Conservation (phyloP, 345 rosid genomes). For the Alliaria petiolata region DNA sequence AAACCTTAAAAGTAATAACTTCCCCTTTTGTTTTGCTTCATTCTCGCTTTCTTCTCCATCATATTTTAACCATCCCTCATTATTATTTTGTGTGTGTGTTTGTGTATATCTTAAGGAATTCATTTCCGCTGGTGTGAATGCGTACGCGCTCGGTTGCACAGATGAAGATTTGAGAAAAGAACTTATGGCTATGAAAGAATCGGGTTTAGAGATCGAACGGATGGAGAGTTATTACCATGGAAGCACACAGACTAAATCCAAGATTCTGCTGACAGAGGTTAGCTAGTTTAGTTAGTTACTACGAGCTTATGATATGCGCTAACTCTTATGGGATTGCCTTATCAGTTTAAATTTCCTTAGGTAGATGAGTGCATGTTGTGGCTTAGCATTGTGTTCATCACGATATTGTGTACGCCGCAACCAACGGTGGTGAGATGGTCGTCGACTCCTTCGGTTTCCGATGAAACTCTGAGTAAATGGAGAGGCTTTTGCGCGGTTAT, state of each 20-base stretch:
- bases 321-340: neutral
- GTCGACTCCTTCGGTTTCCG: conserved; percentile 59
- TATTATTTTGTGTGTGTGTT: neutral
- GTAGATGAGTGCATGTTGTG: conserved; percentile 85
- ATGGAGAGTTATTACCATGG: conserved; percentile 56
- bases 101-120: conserved; percentile 53
- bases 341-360: conserved; percentile 28
- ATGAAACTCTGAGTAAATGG: conserved; percentile 56
- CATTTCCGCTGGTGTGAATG: conserved; percentile 83
- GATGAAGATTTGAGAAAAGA: conserved; percentile 74
- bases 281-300: neutral
- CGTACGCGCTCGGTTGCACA: conserved; percentile 84
- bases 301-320: neutral
- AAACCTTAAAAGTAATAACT: conserved; percentile 80
- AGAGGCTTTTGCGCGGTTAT: conserved; percentile 90
- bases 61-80: neutral
- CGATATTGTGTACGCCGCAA: conserved; percentile 92
- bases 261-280: conserved; percentile 64
- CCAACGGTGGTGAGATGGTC: conserved; percentile 92
- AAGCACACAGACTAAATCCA: conserved; percentile 60
- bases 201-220: conserved; percentile 57
- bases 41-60: neutral
- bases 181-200: conserved; percentile 63
- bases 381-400: conserved; percentile 86
- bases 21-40: neutral